Base-by-base conservation (phyloP, 768 basidiomycete species). In the Boletus sp. region DNA sequence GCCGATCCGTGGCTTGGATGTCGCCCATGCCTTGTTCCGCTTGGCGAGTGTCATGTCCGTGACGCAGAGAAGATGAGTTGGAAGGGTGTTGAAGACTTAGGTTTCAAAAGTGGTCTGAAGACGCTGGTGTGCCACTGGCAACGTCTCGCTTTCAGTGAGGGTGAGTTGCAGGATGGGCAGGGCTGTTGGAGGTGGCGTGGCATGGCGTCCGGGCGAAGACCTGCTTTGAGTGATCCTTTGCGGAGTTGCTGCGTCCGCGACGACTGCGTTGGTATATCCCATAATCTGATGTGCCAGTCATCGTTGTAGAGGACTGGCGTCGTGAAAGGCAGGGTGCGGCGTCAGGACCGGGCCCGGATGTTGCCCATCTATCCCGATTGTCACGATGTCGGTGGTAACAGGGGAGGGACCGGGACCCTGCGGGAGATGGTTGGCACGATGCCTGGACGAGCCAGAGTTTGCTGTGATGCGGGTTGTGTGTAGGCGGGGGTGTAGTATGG, bases 81-180 rank as follows among this genome's bases (percentile, higher is more conserved):
- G 65, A 17, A 68, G 55, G n/a, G 64, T 57, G 40, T 65, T 68
- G 56, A 63, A 65, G 39, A 70, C 55, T 24, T 68, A 63, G 9
- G 57, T 55, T n/a, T 67, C 64, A 57, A 69, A 69, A 14, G 61
- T 61, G 41, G 55, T 54, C 33, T 56, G 53, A 14, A 67, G 58
- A 42, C 64, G 61, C 24, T 66, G 64, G 24, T 67, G 66, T 28
- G 39, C 55, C 32, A 68, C n/a, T n/a, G n/a, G n/a, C n/a, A n/a
- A 24, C 8, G 55, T 30, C 52, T 63, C 64, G n/a, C 61, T 60
- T 32, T 67, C 67, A 3, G 41, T 50, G 48, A 67, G 66, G 41
- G 39, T 67, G 17, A 7, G 67, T n/a, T 68, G 61, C 8, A 49
- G 64, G 39, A 67, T n/a, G 24, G 56, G 4, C 11, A 45, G 52